Conservation (phyloP, 2,329 filamentous ascomycete species). For the Byssothecium circinans region DNA sequence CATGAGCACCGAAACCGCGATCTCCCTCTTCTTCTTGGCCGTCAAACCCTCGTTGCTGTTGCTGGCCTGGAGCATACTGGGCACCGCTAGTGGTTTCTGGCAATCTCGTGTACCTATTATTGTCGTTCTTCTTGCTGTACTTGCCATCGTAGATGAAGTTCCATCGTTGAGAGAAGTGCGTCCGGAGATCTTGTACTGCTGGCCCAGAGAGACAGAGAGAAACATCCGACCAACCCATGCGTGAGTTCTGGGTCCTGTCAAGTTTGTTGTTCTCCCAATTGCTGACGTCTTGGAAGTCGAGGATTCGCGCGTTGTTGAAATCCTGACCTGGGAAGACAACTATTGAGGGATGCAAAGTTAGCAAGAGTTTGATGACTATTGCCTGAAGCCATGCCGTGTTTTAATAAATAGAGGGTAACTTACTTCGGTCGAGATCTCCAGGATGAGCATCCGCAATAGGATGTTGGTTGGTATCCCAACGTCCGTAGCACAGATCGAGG, state of each 20-base stretch:
- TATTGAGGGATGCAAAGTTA: not conserved
- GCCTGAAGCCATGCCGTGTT: no score
- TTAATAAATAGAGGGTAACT: no score
- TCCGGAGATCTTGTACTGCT: constrained; percentile 71
- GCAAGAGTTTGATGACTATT: no score
- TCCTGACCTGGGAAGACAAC: constrained; percentile 85
- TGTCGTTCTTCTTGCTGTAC: constrained; percentile 61
- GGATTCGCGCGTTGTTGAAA: constrained; percentile 84
- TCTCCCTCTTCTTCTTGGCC: constrained; percentile 37
- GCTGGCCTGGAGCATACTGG: constrained; percentile 41
- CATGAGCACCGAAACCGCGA: constrained; percentile 38
- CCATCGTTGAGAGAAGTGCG: constrained; percentile 85
- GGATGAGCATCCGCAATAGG: constrained; percentile 84
- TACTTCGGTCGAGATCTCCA: constrained; percentile 67
- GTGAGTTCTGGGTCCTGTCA: constrained; percentile 73
- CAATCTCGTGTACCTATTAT: constrained; percentile 48
- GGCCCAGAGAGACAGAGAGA: constrained; percentile 74
- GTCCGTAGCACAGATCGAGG: constrained; percentile 80
- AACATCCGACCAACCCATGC: constrained; percentile 94
- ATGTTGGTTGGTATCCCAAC: constrained; percentile 86
- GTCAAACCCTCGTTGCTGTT: constrained; percentile 38
- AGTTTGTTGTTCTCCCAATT: constrained; percentile 87
- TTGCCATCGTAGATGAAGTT: constrained; percentile 88
- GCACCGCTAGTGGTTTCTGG: constrained; percentile 33
- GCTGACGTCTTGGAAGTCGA: constrained; percentile 73